phyloP scores from a whole-genome alignment of 495 filamentous ascomycete genomes.

The Aspergillus cavernicola region DNA sequence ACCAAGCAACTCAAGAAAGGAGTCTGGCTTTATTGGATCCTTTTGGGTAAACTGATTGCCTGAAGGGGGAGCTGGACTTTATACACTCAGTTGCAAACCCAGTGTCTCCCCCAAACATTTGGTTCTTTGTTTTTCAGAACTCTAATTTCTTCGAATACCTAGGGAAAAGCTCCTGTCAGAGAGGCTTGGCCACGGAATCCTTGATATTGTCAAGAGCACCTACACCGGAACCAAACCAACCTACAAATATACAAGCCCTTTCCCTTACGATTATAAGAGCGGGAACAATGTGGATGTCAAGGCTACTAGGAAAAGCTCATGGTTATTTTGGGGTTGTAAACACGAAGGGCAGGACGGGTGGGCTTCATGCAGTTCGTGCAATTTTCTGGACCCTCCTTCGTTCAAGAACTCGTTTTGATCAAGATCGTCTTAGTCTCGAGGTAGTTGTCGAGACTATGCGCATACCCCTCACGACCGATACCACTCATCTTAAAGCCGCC shows the following conservation, averaged over 20 bases:
- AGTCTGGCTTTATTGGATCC: too few relatives aligned
- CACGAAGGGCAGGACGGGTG: too few relatives aligned
- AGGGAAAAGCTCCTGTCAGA: too few relatives aligned
- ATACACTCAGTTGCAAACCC: too few relatives aligned
- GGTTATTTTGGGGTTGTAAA: not conserved
- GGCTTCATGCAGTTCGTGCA: too few relatives aligned
- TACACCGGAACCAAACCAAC: conserved; percentile 31
- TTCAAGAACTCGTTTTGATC: conserved; percentile 20
- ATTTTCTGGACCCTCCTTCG: too few relatives aligned
- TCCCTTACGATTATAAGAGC: conserved; percentile 35
- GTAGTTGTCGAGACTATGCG: conserved; percentile 46
- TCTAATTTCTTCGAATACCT: too few relatives aligned
- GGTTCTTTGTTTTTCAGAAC: too few relatives aligned
- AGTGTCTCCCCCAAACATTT: too few relatives aligned
- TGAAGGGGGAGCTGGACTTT: too few relatives aligned
- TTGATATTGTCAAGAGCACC: conserved; percentile 39
- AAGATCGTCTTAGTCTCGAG: conserved; percentile 48
- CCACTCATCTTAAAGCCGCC: conserved; percentile 91
- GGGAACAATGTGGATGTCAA: conserved; percentile 32
- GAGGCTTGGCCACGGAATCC: conserved; percentile 45
- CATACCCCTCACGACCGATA: conserved; percentile 63
- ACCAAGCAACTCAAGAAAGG: too few relatives aligned
- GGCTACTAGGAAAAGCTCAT: conserved; percentile 23
- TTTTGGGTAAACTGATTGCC: too few relatives aligned
- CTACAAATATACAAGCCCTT: conserved; percentile 43